Evolutionary conservation across 495 filamentous ascomycete genomes (phyloP), one percentile per base, ranked within the genome.

Genomic region (Trichoderma erinaceum): DNA sequence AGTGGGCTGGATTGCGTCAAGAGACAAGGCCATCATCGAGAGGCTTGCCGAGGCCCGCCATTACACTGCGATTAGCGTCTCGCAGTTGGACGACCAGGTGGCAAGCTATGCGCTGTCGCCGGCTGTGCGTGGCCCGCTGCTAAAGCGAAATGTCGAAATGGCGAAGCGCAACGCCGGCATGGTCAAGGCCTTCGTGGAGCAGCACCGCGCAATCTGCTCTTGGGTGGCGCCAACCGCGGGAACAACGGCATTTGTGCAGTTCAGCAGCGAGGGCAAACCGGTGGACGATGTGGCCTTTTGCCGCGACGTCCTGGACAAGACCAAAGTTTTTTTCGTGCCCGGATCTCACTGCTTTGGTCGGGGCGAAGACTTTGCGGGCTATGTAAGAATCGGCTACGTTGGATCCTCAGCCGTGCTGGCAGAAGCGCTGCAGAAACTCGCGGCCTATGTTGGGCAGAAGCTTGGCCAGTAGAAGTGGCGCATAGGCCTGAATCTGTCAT

Each of bases 51-150:
- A 78, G 7, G 87, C 89, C 1, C 82, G 93, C 25, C 87, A 96
- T 75, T 97, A 93, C 80, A 95, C 92, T 4, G 91, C 88, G 13
- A 97, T 96, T 71, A 90, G 89, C 32, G 92, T 96, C 0, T 88
- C 87, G 46, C 89, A 91, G 76, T 79, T 97, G 18, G 92, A 94
- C 75, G 92, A 96, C 73, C 84, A 85, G 44, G 82, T 97, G 16
- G 93, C 93, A 11, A 83, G 86, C 61, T 93, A 87, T 70, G 92
- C 93, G 0, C 79, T 96, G 4, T 83, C 83, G 12, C 76, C 78
- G 15, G 74, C 81, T 15, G 88, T 90, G 15, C 80, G 92, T n/a
- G 84, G 90, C 27, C 79, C 81, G 23, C 78, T 97, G 18, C 76
- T 96, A 27, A 74, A 74, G 18, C 81, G 92, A 0, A 97, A 96